Conservation (phyloP, 306 rosid genomes). For the Rosa lucieae region DNA sequence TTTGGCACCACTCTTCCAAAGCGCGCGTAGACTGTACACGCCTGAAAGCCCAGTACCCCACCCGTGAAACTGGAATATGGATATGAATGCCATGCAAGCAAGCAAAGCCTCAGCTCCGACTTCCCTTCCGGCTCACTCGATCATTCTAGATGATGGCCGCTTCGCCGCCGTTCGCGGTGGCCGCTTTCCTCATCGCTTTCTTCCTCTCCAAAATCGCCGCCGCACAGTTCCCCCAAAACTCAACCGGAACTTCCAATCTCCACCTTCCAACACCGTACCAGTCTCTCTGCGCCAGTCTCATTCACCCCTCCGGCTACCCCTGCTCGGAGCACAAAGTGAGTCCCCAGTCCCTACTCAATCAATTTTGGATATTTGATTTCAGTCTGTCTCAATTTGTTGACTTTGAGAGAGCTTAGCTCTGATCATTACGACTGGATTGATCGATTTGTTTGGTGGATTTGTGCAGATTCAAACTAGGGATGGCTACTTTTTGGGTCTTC, state of each 20-base stretch:
- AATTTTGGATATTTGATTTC: background rate
- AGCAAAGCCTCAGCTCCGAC: background rate
- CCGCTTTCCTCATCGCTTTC: constrained; percentile 25
- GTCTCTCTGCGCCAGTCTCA: constrained; percentile 56
- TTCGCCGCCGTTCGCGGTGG: constrained; percentile 9
- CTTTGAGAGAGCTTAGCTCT: background rate
- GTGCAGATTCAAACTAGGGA: constrained; percentile 71
- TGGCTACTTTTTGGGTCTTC: constrained; percentile 79
- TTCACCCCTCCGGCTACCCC: constrained; percentile 69
- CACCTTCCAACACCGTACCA: constrained; percentile 20
- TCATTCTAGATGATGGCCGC: constrained; percentile 27
- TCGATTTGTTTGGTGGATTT: background rate
- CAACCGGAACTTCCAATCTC: constrained; percentile 25
- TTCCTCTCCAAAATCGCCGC: constrained; percentile 25
- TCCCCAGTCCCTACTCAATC: background rate
- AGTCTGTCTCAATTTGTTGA: background rate
- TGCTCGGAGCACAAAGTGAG: constrained; percentile 71
- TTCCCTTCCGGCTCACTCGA: constrained; percentile 23
- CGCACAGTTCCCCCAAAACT: constrained; percentile 12
- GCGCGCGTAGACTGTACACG: background rate
- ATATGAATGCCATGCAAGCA: background rate
- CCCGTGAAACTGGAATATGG: background rate
- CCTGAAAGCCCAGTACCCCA: background rate
- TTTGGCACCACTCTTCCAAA: background rate
- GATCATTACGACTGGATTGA: background rate